phyloP scores from a whole-genome alignment of 345 rosid genomes.

The Gossypium thurberi region DNA sequence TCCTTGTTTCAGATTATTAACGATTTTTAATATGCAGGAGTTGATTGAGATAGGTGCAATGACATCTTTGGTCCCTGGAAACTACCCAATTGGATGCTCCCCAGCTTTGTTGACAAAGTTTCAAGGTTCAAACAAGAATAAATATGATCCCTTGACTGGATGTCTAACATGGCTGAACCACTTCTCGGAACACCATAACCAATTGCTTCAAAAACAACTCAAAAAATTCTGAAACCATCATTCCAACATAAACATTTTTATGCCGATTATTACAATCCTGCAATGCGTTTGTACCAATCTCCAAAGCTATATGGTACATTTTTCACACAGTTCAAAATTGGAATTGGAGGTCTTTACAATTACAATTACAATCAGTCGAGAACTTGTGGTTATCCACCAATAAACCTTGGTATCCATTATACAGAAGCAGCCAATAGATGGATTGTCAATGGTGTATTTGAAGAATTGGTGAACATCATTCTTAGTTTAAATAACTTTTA shows the following conservation, averaged over 20 bases:
- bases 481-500: neutral
- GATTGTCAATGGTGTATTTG: neutral
- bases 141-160: no score
- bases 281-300: slow-evolving; percentile 18
- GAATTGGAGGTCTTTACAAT: no score
- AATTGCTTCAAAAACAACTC: slow-evolving; percentile 25
- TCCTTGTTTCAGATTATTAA: neutral
- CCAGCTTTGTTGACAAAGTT: slow-evolving; percentile 27
- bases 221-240: no score
- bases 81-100: slow-evolving; percentile 34
- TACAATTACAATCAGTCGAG: no score
- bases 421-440: slow-evolving; percentile 22
- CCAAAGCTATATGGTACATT: slow-evolving; percentile 33
- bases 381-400: no score
- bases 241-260: slow-evolving; percentile 10
- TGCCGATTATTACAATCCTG: slow-evolving; percentile 30
- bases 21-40: slow-evolving; percentile 23
- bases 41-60: slow-evolving; percentile 24
- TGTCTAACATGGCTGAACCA: no score
- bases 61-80: slow-evolving; percentile 32
- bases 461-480: neutral
- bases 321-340: neutral
- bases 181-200: slow-evolving; percentile 21
- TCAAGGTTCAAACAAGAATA: slow-evolving; percentile 1
- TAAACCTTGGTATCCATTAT: slow-evolving; percentile 14